Conservation (phyloP, 805 yeast genomes). For the Spathaspora sp. region DNA sequence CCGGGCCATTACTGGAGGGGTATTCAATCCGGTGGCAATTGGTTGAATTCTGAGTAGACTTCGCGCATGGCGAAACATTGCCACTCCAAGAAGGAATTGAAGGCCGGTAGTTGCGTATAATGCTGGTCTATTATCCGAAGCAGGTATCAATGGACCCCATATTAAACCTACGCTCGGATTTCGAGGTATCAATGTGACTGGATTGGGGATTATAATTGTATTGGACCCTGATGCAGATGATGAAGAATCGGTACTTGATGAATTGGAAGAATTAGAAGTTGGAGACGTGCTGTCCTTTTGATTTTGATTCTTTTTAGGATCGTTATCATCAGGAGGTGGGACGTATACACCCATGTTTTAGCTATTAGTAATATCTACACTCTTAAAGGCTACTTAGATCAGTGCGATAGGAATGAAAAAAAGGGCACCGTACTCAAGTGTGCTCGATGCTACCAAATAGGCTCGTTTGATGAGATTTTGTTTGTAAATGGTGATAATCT, state of each 20-base stretch:
- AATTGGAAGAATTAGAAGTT: not conserved
- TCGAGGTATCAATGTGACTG: slow-evolving; percentile 15
- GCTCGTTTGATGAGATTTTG: not conserved
- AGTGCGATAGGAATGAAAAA: no score
- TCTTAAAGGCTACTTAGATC: not conserved
- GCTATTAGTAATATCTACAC: not conserved
- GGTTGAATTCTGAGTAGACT: slow-evolving; percentile 1
- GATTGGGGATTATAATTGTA: slow-evolving; percentile 15
- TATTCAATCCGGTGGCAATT: slow-evolving; percentile 11
- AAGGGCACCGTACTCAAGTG: not conserved
- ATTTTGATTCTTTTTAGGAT: slow-evolving; percentile 1
- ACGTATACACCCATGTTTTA: slow-evolving; percentile 30
- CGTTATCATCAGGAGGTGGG: slow-evolving; percentile 27
- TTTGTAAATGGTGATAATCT: not conserved
- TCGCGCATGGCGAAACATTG: slow-evolving; percentile 15
- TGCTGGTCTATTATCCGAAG: slow-evolving; percentile 59
- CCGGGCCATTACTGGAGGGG: slow-evolving; percentile 2
- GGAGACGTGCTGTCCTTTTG: not conserved
- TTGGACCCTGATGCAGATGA: slow-evolving; percentile 7
- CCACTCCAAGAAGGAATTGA: slow-evolving; percentile 50
- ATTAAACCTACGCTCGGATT: slow-evolving; percentile 59
- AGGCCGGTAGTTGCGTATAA: slow-evolving; percentile 48
- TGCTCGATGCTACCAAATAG: not conserved
- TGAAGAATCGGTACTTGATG: not conserved
- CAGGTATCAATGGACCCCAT: slow-evolving; percentile 75